Conservation (phyloP, 345 rosid species). For the Gynandropsis gynandra region DNA sequence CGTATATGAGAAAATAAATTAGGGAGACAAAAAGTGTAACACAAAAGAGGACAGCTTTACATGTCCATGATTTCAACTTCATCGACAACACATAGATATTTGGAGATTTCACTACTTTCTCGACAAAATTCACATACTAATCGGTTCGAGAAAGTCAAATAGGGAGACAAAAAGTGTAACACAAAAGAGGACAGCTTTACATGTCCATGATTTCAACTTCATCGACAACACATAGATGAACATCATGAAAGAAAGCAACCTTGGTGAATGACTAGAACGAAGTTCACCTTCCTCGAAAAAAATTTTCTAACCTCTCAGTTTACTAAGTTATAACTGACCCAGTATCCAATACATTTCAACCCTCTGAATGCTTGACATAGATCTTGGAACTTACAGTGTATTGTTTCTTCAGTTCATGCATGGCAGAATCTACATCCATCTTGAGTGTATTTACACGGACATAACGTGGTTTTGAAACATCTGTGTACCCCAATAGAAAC, state of each 20-base stretch:
- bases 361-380: slow-evolving; percentile 1
- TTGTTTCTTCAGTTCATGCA: slow-evolving; percentile 50
- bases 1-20: not conserved
- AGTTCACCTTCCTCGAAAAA: not conserved
- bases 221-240: not conserved
- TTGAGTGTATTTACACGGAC: slow-evolving; percentile 86
- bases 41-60: slow-evolving; percentile 10
- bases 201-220: slow-evolving; percentile 5
- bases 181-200: slow-evolving; percentile 10
- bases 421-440: slow-evolving; percentile 56
- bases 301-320: slow-evolving; percentile 9
- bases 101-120: too few species aligned
- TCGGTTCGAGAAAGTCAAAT: slow-evolving; percentile 2
- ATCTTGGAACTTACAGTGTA: slow-evolving; percentile 37
- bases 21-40: not conserved
- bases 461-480: slow-evolving; percentile 56
- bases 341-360: slow-evolving; percentile 14
- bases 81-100: too few species aligned
- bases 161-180: not conserved
- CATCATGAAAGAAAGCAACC: not conserved
- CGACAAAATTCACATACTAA: too few species aligned
- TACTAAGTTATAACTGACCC: slow-evolving; percentile 1
- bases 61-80: slow-evolving; percentile 5
- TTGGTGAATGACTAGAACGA: not conserved
- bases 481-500: slow-evolving; percentile 36